These are phyloP conservation scores for Phytophthora rubi DNA, from an alignment of 352 stramenopile species.

Conservation along the genomic window DNA sequence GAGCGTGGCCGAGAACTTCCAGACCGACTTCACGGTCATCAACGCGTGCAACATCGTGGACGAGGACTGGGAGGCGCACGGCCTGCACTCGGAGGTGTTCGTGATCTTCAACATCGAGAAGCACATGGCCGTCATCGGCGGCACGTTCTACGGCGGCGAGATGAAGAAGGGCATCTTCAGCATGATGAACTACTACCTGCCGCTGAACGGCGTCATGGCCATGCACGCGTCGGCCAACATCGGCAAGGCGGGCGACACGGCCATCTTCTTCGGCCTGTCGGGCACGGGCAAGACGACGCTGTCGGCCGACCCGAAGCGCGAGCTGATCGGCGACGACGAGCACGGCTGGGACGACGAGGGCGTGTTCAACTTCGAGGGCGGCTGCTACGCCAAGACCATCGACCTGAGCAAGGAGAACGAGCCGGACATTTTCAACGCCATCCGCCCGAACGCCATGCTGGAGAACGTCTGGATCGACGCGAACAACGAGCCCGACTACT, in stretches of 20 bases:
- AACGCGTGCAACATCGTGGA: slow-evolving; percentile 97
- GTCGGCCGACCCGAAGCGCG: slow-evolving; percentile 89
- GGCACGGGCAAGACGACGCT: slow-evolving; percentile 92
- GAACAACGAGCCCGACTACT: slow-evolving; percentile 93
- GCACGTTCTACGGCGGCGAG: slow-evolving; percentile 97
- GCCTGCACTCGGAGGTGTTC: slow-evolving; percentile 96
- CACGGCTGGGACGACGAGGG: slow-evolving; percentile 98
- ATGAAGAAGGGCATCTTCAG: slow-evolving; percentile 99
- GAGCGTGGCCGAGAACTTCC: slow-evolving; percentile 91
- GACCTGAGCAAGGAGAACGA: slow-evolving; percentile 96
- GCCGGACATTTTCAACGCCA: slow-evolving; percentile 98
- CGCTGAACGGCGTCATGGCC: slow-evolving; percentile 94
- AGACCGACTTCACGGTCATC: slow-evolving; percentile 98
- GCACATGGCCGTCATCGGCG: slow-evolving; percentile 94
- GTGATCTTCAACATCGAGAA: slow-evolving; percentile 98
- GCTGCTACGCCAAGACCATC: slow-evolving; percentile 99
- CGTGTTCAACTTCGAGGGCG: slow-evolving; percentile 99
- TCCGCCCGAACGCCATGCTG: slow-evolving; percentile 95
- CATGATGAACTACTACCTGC: slow-evolving; percentile 99
- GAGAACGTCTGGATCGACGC: slow-evolving; percentile 95
- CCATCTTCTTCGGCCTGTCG: slow-evolving; percentile 98
- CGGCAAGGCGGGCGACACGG: slow-evolving; percentile 95
- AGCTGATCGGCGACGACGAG: slow-evolving; percentile 89
- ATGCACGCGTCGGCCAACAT: slow-evolving; percentile 99
- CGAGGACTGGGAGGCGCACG: slow-evolving; percentile 94